A percentile compares a stretch with the other conserved stretches of the same genome.
Evolutionary conservation across 2,329 filamentous ascomycete genomes (phyloP).

Genomic region (Colletotrichum sp.): DNA sequence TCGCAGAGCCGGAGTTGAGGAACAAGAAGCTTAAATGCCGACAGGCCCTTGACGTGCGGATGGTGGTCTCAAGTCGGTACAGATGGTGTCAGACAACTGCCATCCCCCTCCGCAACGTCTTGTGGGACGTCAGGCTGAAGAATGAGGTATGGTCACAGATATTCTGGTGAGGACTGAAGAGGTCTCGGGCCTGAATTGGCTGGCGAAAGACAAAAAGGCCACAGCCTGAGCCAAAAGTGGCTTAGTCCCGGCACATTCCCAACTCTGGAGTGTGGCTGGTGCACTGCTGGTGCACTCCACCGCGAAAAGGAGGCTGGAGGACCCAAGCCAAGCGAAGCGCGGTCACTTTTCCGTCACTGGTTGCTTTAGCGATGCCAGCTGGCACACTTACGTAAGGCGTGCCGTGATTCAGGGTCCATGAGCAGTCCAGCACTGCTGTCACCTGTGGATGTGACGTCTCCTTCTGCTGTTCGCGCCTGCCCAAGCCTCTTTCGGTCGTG

Average conservation of each 20-base stretch:
- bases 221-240: conserved; percentile 15
- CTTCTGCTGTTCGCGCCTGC: neutral
- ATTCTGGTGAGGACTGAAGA: conserved; percentile 20
- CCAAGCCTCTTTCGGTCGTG: neutral
- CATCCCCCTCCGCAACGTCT: conserved; percentile 22
- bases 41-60: conserved; percentile 4
- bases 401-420: neutral
- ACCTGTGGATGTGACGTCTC: neutral
- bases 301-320: neutral
- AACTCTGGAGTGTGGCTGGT: conserved; percentile 1
- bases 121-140: conserved; percentile 22
- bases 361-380: neutral
- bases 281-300: neutral
- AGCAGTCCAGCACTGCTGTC: neutral
- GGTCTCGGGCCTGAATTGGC: conserved; percentile 12
- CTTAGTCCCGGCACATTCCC: conserved; percentile 19
- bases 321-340: neutral
- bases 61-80: conserved; percentile 13
- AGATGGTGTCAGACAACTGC: conserved; percentile 19
- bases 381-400: neutral
- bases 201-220: conserved; percentile 17
- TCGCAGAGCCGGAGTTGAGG: neutral
- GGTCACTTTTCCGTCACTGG: neutral
- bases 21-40: conserved; percentile 14
- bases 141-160: conserved; percentile 17